Conservation (phyloP, 805 yeast genomes). For the Lipomyces chichibuensis region DNA sequence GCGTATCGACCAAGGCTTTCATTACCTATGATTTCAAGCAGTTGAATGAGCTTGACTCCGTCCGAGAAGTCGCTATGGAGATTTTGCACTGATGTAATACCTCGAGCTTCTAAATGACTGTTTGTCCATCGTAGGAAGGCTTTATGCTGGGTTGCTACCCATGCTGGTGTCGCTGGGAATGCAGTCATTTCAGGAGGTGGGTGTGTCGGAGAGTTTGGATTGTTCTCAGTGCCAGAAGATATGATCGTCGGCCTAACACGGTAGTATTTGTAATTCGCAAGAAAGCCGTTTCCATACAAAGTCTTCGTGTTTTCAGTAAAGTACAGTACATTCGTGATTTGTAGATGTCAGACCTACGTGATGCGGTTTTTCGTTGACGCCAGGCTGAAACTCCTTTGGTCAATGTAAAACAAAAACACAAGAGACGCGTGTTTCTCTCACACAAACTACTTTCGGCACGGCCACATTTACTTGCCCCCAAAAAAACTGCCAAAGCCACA, state of each 20-base stretch:
- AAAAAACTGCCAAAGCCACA: background rate
- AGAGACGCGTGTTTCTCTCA: too few relatives aligned
- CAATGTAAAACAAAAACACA: background rate
- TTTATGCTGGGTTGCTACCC: slow-evolving; percentile 48
- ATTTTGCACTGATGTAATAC: slow-evolving; percentile 38
- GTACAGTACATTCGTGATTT: background rate
- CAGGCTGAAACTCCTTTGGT: background rate
- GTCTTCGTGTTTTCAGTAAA: background rate
- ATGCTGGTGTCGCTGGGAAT: slow-evolving; percentile 41
- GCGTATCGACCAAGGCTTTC: slow-evolving; percentile 45
- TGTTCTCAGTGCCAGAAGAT: background rate
- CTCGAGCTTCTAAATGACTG: slow-evolving; percentile 42
- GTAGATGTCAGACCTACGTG: background rate
- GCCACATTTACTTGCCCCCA: too few relatives aligned
- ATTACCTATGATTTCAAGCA: slow-evolving; percentile 46
- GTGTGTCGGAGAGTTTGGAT: background rate
- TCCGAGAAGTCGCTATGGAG: slow-evolving; percentile 41
- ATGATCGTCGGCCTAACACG: background rate
- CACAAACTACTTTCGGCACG: too few relatives aligned
- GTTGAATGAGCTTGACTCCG: slow-evolving; percentile 46
- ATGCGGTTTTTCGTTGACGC: background rate
- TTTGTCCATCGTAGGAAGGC: slow-evolving; percentile 49
- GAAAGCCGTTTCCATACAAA: background rate
- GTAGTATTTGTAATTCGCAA: background rate
- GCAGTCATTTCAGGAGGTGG: background rate